These are phyloP conservation scores for Pseudogymnoascus pannorum DNA, from an alignment of 2,329 filamentous ascomycete species.

Conservation along the genomic window DNA sequence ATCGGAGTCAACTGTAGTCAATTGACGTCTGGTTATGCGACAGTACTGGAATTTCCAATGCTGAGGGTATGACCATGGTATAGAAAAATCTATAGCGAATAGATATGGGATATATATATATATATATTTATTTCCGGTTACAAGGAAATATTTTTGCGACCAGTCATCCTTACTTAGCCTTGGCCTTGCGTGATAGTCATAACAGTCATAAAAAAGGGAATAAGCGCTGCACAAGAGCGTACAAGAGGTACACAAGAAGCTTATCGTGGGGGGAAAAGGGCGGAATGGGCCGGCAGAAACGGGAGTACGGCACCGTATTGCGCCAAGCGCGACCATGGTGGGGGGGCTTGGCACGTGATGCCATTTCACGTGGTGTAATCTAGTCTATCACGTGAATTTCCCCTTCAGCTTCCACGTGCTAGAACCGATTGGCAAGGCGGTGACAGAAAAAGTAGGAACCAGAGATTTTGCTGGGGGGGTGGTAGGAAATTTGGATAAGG, in stretches of 20 bases:
- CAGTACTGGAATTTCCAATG: background rate
- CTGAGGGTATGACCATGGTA: background rate
- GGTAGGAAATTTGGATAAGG: background rate
- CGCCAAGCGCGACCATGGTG: background rate
- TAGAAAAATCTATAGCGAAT: background rate
- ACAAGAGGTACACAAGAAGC: background rate
- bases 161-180: background rate
- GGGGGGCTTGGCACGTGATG: background rate
- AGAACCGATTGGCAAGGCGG: conserved; percentile 2
- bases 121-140: background rate
- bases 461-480: background rate
- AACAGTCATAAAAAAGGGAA: background rate
- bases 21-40: too few species aligned
- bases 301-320: conserved; percentile 4
- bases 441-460: conserved; percentile 8
- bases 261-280: background rate
- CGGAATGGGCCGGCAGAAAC: background rate
- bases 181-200: background rate
- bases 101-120: background rate
- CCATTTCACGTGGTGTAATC: background rate
- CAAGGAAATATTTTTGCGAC: background rate
- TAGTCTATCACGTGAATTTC: background rate
- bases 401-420: background rate
- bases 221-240: background rate
- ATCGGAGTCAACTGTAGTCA: background rate